Evolutionary conservation across 805 yeast species (phyloP).

Genomic region (Clavispora santaluciae): DNA sequence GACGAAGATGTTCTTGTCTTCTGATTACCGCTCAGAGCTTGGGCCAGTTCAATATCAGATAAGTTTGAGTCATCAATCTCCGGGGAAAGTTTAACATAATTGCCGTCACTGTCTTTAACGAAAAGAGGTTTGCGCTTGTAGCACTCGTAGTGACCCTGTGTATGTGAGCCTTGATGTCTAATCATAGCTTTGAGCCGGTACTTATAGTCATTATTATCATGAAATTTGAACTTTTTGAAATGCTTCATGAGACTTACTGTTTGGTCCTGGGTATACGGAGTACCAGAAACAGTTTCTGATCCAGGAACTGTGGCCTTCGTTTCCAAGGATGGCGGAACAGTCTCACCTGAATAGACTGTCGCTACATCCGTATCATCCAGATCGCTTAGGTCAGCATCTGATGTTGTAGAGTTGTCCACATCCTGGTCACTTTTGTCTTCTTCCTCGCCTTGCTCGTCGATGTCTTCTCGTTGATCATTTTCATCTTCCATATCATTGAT

Average conservation of each 20-base stretch:
- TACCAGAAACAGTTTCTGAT: conserved; percentile 26
- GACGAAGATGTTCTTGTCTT: conserved; percentile 9
- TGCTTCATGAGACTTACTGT: conserved; percentile 30
- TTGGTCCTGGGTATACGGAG: conserved; percentile 37
- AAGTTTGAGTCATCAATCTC: conserved; percentile 28
- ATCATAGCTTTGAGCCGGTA: conserved; percentile 70
- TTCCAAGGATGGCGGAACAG: conserved; percentile 4
- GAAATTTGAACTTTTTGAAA: conserved; percentile 34
- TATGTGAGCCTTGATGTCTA: conserved; percentile 84
- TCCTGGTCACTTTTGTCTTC: conserved; percentile 11
- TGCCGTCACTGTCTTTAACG: conserved; percentile 41
- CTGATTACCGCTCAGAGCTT: conserved; percentile 1
- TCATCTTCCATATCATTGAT: conserved; percentile 27
- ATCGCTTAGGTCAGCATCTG: conserved; percentile 4
- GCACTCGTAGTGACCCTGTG: conserved; percentile 88
- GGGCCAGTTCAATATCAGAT: conserved; percentile 1
- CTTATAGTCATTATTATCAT: conserved; percentile 37
- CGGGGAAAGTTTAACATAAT: conserved; percentile 36
- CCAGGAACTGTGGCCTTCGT: neutral
- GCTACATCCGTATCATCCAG: conserved; percentile 9
- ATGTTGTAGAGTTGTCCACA: conserved; percentile 3
- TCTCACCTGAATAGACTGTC: conserved; percentile 6
- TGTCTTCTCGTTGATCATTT: conserved; percentile 34
- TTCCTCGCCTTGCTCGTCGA: conserved; percentile 25
- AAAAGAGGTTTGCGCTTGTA: conserved; percentile 69